These are phyloP conservation scores for Blastobotrys elegans DNA, from an alignment of 1,139 yeast genomes.

Conservation along the genomic window DNA sequence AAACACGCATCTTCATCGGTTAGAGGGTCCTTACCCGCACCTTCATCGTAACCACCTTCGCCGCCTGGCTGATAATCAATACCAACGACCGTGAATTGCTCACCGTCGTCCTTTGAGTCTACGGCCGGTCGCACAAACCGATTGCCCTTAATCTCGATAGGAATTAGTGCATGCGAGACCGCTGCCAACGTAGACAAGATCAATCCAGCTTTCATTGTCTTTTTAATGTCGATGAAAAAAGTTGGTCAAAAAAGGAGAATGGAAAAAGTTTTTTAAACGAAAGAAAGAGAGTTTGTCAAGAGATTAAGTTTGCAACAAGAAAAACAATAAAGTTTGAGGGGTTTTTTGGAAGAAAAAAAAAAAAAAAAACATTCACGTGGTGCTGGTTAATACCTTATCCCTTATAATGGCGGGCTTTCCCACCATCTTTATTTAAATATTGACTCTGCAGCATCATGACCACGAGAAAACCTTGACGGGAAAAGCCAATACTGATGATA, in stretches of 20 bases:
- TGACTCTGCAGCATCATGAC: no score
- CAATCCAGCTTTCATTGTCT: conserved; percentile 4
- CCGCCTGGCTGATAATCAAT: conserved; percentile 75
- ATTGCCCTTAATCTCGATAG: conserved; percentile 50
- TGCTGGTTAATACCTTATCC: no score
- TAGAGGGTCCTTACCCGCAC: conserved; percentile 57
- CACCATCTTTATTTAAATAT: no score
- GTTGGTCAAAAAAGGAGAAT: neutral
- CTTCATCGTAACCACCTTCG: conserved; percentile 49
- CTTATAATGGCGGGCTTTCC: no score
- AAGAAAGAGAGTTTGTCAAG: neutral
- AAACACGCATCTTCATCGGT: conserved; percentile 67
- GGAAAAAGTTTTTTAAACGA: neutral
- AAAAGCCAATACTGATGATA: no score
- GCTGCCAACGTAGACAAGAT: conserved; percentile 2
- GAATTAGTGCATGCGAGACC: conserved; percentile 36
- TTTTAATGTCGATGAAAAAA: neutral
- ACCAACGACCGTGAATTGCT: conserved; percentile 49
- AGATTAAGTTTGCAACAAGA: neutral
- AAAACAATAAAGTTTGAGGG: neutral
- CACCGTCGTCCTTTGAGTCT: conserved; percentile 29
- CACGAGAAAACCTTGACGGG: no score
- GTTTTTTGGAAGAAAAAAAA: no score
- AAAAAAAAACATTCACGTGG: no score
- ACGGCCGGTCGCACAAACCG: conserved; percentile 73